A percentile compares a stretch with the other conserved stretches of the same genome.
These are phyloP conservation scores for Candida pini DNA, from an alignment of 805 yeast species.

Conservation along the genomic window DNA sequence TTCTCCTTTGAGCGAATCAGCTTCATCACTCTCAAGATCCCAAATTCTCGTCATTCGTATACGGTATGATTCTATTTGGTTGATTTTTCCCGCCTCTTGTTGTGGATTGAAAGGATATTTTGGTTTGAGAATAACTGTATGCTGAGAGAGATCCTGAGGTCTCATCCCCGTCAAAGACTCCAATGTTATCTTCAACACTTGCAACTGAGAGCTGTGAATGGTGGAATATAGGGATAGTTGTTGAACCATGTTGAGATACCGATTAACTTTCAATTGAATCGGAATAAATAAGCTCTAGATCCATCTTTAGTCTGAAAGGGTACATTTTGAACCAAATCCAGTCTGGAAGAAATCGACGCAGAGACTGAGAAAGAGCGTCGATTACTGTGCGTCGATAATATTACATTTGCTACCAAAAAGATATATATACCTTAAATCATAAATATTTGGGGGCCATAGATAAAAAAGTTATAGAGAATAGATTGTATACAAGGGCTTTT, in stretches of 20 bases:
- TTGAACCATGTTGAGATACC: constrained; percentile 44
- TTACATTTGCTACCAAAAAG: too few species aligned
- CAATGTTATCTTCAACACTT: constrained; percentile 41
- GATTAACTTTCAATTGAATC: too few species aligned
- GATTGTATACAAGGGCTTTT: too few species aligned
- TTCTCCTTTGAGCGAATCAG: constrained; percentile 6
- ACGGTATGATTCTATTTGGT: constrained; percentile 51
- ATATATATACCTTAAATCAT: too few species aligned
- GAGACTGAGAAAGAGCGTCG: too few species aligned
- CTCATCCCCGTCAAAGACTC: constrained; percentile 47
- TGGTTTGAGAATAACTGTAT: constrained; percentile 46
- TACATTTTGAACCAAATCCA: too few species aligned
- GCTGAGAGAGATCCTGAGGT: constrained; percentile 41
- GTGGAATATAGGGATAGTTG: constrained; percentile 45
- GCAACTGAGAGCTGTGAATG: constrained; percentile 36
- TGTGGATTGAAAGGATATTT: constrained; percentile 48
- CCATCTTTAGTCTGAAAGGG: too few species aligned
- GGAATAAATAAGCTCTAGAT: too few species aligned
- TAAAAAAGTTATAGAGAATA: too few species aligned
- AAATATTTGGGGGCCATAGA: too few species aligned
- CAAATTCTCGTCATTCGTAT: constrained; percentile 46
- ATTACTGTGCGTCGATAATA: too few species aligned
- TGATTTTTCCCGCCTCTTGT: constrained; percentile 48
- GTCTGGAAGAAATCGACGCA: too few species aligned
- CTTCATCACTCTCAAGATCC: constrained; percentile 19